Percentiles rank a stretch among this genome's conserved stretches.
These are phyloP conservation scores for Pulveroboletus sp. DNA, from an alignment of 768 basidiomycete genomes.

Conservation along the genomic window DNA sequence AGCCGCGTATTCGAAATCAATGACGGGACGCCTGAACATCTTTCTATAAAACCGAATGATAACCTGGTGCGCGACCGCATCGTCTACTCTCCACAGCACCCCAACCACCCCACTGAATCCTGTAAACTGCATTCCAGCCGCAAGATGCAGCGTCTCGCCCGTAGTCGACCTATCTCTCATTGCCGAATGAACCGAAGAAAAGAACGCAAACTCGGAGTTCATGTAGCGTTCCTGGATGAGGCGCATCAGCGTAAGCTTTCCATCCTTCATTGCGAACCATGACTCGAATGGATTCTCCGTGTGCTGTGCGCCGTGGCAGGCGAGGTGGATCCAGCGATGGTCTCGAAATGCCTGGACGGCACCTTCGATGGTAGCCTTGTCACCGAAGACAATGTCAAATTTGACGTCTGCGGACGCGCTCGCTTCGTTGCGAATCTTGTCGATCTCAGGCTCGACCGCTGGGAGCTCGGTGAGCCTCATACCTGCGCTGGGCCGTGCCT, in stretches of 20 bases:
- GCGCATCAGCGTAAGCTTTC: background rate
- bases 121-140: background rate
- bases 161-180: background rate
- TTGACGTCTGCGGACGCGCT: background rate
- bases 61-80: no score
- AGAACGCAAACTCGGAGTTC: background rate
- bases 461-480: background rate
- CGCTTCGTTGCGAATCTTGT: background rate
- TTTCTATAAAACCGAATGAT: no score
- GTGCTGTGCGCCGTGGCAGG: background rate
- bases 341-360: no score
- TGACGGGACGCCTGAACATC: background rate
- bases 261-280: background rate
- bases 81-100: no score
- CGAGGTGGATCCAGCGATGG: no score
- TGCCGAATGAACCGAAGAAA: no score
- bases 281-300: background rate
- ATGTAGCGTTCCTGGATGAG: background rate
- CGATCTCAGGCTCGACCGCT: background rate
- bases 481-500: background rate
- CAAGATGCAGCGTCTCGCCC: conserved; percentile 1
- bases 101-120: background rate
- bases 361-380: no score
- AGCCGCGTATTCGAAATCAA: background rate
- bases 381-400: background rate